These are phyloP conservation scores for Sporothrix euskadiensis DNA, from an alignment of 2,329 filamentous ascomycete species.

Conservation along the genomic window DNA sequence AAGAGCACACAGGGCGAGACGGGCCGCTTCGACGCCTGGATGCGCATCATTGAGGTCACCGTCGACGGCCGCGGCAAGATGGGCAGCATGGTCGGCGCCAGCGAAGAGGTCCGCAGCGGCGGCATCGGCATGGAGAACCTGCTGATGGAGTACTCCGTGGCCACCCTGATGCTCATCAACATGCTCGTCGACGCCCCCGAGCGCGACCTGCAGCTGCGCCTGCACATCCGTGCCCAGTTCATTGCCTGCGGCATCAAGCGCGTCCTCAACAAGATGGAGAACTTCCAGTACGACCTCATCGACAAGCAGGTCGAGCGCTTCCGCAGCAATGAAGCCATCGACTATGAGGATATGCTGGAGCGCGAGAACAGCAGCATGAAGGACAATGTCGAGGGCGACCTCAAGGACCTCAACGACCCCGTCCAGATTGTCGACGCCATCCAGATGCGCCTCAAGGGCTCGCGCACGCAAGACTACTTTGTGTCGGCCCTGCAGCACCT, in stretches of 20 bases:
- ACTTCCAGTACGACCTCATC: slow-evolving; percentile 95
- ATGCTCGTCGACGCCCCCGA: slow-evolving; percentile 93
- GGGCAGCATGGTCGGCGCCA: slow-evolving; percentile 95
- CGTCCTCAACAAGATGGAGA: slow-evolving; percentile 94
- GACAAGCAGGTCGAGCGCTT: slow-evolving; percentile 98
- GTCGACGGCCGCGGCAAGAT: slow-evolving; percentile 97
- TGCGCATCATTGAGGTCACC: slow-evolving; percentile 96
- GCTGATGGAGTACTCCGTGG: slow-evolving; percentile 97
- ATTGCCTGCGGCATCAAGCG: slow-evolving; percentile 94
- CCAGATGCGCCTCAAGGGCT: slow-evolving; percentile 77
- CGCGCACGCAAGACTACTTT: slow-evolving; percentile 90
- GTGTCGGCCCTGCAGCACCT: slow-evolving; percentile 93
- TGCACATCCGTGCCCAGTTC: slow-evolving; percentile 94
- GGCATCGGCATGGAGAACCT: slow-evolving; percentile 98
- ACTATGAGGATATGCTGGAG: slow-evolving; percentile 96
- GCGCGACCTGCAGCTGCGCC: slow-evolving; percentile 82
- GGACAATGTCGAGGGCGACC: slow-evolving; percentile 80
- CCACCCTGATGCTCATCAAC: slow-evolving; percentile 92
- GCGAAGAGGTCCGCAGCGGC: slow-evolving; percentile 91
- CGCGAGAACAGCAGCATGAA: slow-evolving; percentile 87
- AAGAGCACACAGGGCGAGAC: slow-evolving; percentile 88
- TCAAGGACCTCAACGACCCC: slow-evolving; percentile 90
- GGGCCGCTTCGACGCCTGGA: slow-evolving; percentile 96
- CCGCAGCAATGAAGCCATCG: slow-evolving; percentile 90
- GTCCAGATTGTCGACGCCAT: slow-evolving; percentile 94